Percentiles rank a stretch among this genome's conserved stretches.
Evolutionary conservation across 345 rosid genomes (phyloP).

Genomic region (Aurinia saxatilis): DNA sequence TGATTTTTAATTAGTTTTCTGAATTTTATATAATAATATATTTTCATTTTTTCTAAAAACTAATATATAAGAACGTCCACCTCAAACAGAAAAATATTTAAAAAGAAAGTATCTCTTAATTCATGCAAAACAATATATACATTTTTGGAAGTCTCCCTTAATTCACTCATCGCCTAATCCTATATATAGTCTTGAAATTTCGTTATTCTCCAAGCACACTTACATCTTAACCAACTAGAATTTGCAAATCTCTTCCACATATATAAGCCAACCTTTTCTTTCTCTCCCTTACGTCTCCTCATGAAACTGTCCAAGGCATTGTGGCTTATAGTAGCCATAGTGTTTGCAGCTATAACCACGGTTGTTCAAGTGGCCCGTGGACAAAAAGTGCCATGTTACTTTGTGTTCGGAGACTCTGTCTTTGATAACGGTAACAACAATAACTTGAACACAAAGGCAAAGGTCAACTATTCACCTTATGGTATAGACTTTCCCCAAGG

Average conservation of each 20-base stretch:
- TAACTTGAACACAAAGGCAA: conserved; percentile 35
- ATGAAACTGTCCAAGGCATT: conserved; percentile 9
- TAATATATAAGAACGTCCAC: not conserved
- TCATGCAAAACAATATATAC: conserved; percentile 18
- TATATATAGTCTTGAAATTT: conserved; percentile 10
- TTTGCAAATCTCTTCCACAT: not conserved
- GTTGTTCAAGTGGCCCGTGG: conserved; percentile 1
- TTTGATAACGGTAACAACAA: conserved; percentile 64
- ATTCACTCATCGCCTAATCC: conserved; percentile 1
- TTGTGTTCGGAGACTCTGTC: conserved; percentile 60
- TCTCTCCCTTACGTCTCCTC: not conserved
- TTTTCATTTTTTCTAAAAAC: not conserved
- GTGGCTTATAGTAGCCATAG: conserved; percentile 14
- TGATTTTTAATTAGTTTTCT: too few species aligned
- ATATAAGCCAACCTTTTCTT: not conserved
- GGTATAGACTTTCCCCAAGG: conserved; percentile 51
- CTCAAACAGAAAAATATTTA: not conserved
- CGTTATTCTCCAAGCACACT: not conserved
- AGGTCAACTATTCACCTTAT: conserved; percentile 50
- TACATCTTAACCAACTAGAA: not conserved
- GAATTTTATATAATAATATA: too few species aligned
- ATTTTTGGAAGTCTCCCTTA: conserved; percentile 11
- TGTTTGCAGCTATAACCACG: not conserved
- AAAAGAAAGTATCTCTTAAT: not conserved
- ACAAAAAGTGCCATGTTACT: conserved; percentile 44